Evolutionary conservation across 306 rosid genomes (phyloP).

Genomic region (Carpinus viminea): DNA sequence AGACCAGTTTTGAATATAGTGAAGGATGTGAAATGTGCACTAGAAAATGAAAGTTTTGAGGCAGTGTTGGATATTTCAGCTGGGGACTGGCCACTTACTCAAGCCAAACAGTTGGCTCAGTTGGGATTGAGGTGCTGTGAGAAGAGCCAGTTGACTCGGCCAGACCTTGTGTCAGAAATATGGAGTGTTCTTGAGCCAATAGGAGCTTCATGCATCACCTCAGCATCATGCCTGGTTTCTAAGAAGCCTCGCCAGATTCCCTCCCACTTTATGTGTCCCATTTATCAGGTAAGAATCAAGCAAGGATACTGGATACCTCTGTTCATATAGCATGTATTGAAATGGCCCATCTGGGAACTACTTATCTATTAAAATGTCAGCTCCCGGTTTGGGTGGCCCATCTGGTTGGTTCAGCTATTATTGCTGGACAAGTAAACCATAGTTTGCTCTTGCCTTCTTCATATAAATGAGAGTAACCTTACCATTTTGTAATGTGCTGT

Average conservation of each 20-base stretch:
- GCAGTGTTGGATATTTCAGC: constrained; percentile 76
- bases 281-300: constrained; percentile 45
- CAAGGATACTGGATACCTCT: constrained; percentile 6
- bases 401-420: too few relatives aligned
- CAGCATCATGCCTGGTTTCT: constrained; percentile 37
- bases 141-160: constrained; percentile 44
- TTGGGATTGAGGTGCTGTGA: constrained; percentile 82
- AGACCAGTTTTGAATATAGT: constrained; percentile 56
- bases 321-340: background rate
- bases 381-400: too few relatives aligned
- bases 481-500: background rate
- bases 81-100: constrained; percentile 88
- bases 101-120: constrained; percentile 59
- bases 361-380: background rate
- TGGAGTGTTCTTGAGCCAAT: constrained; percentile 73
- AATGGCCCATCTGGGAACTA: background rate
- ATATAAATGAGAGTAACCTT: background rate
- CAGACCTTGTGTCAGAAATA: constrained; percentile 65
- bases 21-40: constrained; percentile 69
- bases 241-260: constrained; percentile 73
- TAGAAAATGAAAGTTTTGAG: constrained; percentile 53
- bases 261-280: constrained; percentile 94
- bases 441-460: background rate
- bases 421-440: background rate
- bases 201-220: constrained; percentile 51